Percentiles rank a stretch among this genome's conserved stretches.
Evolutionary conservation across 1,284 basidiomycete genomes (phyloP).

Genomic region (Ganoderma lucidum): DNA sequence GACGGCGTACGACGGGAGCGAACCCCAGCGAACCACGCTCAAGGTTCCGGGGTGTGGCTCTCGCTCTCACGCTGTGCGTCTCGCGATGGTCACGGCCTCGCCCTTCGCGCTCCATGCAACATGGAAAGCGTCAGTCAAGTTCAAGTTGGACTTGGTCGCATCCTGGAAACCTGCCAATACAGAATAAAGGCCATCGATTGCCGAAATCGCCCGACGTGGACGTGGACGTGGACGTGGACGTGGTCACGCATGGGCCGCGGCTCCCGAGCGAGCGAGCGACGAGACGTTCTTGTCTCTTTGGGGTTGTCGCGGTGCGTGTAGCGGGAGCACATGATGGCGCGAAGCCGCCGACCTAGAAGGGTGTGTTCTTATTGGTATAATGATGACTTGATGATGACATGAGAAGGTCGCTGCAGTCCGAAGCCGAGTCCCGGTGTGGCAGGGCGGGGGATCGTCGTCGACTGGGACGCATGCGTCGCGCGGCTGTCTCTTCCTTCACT

Average conservation of each 20-base stretch:
- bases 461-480: neutral
- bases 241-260: neutral
- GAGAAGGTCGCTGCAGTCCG: neutral
- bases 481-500: neutral
- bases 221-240: neutral
- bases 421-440: neutral
- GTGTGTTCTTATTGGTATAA: neutral
- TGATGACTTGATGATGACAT: neutral
- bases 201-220: neutral
- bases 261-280: neutral
- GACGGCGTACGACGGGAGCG: neutral
- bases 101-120: neutral
- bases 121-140: neutral
- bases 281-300: neutral
- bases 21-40: neutral
- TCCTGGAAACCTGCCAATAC: neutral
- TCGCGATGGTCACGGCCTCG: neutral
- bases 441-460: slow-evolving; percentile 8
- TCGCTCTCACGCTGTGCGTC: neutral
- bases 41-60: slow-evolving; percentile 17
- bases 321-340: neutral
- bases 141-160: neutral
- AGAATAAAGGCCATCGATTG: slow-evolving; percentile 12
- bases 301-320: neutral
- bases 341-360: neutral